Evolutionary conservation across 495 filamentous ascomycete species (phyloP), one percentile per base, ranked within the genome.

Genomic region (Lindgomyces ingoldianus): DNA sequence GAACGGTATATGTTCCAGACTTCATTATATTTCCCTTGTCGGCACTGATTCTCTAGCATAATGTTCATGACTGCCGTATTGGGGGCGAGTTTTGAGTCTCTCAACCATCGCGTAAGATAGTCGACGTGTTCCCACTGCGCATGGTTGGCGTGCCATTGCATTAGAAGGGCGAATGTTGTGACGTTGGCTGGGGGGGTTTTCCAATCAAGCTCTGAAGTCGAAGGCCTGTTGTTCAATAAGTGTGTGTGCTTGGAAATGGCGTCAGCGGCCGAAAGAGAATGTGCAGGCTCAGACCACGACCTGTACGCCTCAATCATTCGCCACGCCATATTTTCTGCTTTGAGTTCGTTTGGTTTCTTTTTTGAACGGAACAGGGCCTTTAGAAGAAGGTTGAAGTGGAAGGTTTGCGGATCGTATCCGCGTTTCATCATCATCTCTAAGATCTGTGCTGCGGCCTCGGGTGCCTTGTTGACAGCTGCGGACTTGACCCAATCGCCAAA

Each of bases 401-500:
- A 53, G 19, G 68, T 36, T n/a, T 61, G 47, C 3, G 68, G 64
- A 14, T 59, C 21, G 25, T 39, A 24, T 10, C 68, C 61, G 22
- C 68, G 60, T 19, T 42, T 58, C 33, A 53, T 47, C 68, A 71
- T 71, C 56, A 71, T 49, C 12, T 71, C 68, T 30, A 71, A 26
- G 1, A 71, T 57, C 48, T 62, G 55, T 10, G 51, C 42, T 22
- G 56, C 64, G 8, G 56, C 53, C 22, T 60, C 60, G 1, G 61
- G 60, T 8, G 60, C 44, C 1, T 63, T 36, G 11, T 51, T 41
- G 14, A 57, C 33, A 10, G 55, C 57, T n/a, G 57, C 48, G 14
- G 44, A 46, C 39, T 54, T 57, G 54, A 71, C 57, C 68, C 64
- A 71, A 10, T 61, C 22, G 26, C 45, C 47, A 42, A 64, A 71